These are phyloP conservation scores for Hypoxylon trugodes DNA, from an alignment of 495 filamentous ascomycete genomes.

Conservation along the genomic window DNA sequence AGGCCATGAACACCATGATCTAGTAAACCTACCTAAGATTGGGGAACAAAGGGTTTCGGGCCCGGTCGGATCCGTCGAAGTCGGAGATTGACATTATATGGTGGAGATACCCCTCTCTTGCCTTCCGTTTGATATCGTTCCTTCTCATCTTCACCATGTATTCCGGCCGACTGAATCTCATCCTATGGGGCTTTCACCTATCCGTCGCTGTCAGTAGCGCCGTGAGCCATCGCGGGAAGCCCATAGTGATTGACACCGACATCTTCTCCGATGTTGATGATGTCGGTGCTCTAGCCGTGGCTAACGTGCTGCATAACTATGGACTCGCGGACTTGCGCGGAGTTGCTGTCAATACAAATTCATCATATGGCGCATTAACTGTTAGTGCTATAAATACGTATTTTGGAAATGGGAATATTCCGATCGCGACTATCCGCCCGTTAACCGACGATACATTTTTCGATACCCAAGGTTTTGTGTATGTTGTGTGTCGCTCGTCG, in stretches of 20 bases:
- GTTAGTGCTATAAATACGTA: conserved; percentile 53
- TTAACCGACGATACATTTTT: conserved; percentile 54
- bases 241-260: conserved; percentile 52
- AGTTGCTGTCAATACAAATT: conserved; percentile 55
- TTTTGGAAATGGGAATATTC: conserved; percentile 48
- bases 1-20: too few relatives aligned
- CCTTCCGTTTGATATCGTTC: not conserved
- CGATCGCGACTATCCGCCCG: conserved; percentile 50
- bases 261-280: conserved; percentile 57
- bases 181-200: not conserved
- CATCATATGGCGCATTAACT: conserved; percentile 52
- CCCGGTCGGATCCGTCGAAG: too few relatives aligned
- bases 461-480: conserved; percentile 45
- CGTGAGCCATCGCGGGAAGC: conserved; percentile 5
- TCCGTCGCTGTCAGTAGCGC: not conserved
- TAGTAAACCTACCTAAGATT: too few relatives aligned
- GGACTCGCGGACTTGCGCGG: conserved; percentile 47
- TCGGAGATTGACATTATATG: not conserved
- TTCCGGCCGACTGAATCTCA: not conserved
- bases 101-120: not conserved
- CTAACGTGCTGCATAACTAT: conserved; percentile 42
- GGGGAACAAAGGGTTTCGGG: too few relatives aligned
- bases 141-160: too few relatives aligned
- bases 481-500: conserved; percentile 36
- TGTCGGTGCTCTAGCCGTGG: conserved; percentile 48